A percentile compares a stretch with the other conserved stretches of the same genome.
Evolutionary conservation across 257 asterid genomes (phyloP).

Genomic region (Fraxinus excelsior): DNA sequence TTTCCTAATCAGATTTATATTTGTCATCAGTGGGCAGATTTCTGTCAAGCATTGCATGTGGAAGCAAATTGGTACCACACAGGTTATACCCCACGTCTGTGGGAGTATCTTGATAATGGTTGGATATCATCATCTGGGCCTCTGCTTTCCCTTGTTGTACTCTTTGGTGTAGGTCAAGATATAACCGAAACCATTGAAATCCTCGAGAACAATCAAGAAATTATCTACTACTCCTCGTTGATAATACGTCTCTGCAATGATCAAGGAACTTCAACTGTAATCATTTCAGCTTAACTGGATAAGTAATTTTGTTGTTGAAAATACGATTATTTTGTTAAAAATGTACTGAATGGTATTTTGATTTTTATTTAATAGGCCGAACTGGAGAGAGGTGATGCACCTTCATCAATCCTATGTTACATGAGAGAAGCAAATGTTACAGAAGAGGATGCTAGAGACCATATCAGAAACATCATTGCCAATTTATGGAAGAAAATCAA

Average conservation of each 20-base stretch:
- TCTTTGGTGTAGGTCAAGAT: constrained; percentile 35
- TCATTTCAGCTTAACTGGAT: neutral
- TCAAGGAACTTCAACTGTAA: constrained; percentile 59
- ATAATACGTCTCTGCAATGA: constrained; percentile 65
- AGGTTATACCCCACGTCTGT: constrained; percentile 44
- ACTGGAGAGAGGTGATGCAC: constrained; percentile 60
- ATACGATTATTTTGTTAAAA: neutral
- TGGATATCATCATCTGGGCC: constrained; percentile 57
- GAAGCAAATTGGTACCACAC: constrained; percentile 59
- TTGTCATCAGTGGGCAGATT: constrained; percentile 49
- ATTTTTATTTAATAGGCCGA: constrained; percentile 42
- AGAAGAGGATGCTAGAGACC: constrained; percentile 44
- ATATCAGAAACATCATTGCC: constrained; percentile 27
- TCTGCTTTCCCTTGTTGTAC: constrained; percentile 43
- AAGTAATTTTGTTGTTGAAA: neutral
- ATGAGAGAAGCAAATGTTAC: constrained; percentile 52
- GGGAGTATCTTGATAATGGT: constrained; percentile 54
- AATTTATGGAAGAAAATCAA: constrained; percentile 53
- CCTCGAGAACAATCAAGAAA: constrained; percentile 30
- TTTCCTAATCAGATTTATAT: neutral
- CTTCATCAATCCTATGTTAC: constrained; percentile 60
- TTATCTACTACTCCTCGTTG: constrained; percentile 40
- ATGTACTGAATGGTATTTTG: neutral
- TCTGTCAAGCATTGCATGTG: constrained; percentile 48
- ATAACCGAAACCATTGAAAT: constrained; percentile 10